phyloP scores from a whole-genome alignment of 805 yeast genomes.

The Sugiyamaella floridensis region DNA sequence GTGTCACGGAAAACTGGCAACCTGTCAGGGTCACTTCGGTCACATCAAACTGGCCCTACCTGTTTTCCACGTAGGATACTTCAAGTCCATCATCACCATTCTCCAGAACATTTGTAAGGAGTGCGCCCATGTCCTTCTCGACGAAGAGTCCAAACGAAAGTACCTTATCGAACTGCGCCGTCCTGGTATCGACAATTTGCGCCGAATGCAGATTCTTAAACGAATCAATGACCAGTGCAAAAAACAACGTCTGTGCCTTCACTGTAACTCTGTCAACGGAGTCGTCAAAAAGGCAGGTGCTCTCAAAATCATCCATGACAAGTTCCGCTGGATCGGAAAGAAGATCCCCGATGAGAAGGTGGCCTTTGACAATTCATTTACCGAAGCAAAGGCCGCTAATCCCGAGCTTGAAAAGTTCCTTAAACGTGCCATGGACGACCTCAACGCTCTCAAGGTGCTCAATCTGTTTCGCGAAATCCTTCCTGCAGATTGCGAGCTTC shows the following conservation, averaged over 20 bases:
- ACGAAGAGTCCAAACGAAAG: conserved; percentile 60
- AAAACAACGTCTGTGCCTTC: conserved; percentile 84
- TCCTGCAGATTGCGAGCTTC: conserved; percentile 83
- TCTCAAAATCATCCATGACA: conserved; percentile 88
- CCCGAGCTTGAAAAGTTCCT: conserved; percentile 87
- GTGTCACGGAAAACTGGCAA: conserved; percentile 83
- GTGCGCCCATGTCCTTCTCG: conserved; percentile 72
- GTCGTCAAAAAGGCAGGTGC: conserved; percentile 98
- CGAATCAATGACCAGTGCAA: conserved; percentile 86
- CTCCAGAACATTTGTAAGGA: conserved; percentile 86
- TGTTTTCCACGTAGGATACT: conserved; percentile 95
- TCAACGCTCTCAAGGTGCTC: conserved; percentile 85
- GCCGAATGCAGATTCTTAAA: conserved; percentile 84
- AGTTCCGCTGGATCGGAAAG: conserved; percentile 93
- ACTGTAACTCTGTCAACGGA: conserved; percentile 87
- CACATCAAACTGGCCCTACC: conserved; percentile 90
- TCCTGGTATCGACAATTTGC: conserved; percentile 82
- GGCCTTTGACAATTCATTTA: conserved; percentile 82
- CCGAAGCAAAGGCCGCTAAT: conserved; percentile 59
- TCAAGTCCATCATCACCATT: conserved; percentile 82
- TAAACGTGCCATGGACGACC: conserved; percentile 83
- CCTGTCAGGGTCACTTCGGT: conserved; percentile 98
- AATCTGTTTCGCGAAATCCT: conserved; percentile 78
- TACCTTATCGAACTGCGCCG: conserved; percentile 74
- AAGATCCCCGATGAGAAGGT: conserved; percentile 77